phyloP scores from a whole-genome alignment of 2,329 filamentous ascomycete species.

The Fusarium sp. region DNA sequence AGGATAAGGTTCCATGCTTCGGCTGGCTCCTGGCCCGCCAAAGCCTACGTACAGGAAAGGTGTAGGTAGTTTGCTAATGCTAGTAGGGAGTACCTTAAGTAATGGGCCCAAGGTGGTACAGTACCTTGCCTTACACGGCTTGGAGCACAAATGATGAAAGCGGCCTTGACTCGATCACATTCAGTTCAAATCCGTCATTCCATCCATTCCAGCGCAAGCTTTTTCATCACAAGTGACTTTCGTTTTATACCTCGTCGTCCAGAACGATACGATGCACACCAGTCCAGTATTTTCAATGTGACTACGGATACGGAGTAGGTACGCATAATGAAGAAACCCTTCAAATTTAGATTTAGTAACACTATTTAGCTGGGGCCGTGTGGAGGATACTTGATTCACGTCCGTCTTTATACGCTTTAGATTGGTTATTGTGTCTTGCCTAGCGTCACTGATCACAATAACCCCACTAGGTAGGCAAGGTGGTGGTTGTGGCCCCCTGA shows the following conservation, averaged over 20 bases:
- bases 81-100: conserved; percentile 7
- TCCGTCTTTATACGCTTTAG: background rate
- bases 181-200: conserved; percentile 1
- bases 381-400: conserved; percentile 22
- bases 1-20: conserved; percentile 31
- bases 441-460: conserved; percentile 8
- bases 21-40: conserved; percentile 13
- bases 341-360: background rate
- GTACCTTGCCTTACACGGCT: background rate
- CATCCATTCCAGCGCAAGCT: conserved; percentile 23
- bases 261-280: background rate
- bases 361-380: conserved; percentile 22
- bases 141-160: conserved; percentile 30
- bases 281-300: background rate
- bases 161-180: conserved; percentile 29
- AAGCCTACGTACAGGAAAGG: conserved; percentile 13
- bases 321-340: background rate
- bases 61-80: conserved; percentile 19
- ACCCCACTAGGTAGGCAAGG: conserved; percentile 11
- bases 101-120: background rate
- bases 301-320: too few species aligned
- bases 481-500: conserved; percentile 28
- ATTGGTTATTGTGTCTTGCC: conserved; percentile 17
- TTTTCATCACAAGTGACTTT: background rate
- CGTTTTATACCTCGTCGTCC: background rate